Base-by-base conservation (phyloP, 257 asterid species). In the Mentha longifolia region DNA sequence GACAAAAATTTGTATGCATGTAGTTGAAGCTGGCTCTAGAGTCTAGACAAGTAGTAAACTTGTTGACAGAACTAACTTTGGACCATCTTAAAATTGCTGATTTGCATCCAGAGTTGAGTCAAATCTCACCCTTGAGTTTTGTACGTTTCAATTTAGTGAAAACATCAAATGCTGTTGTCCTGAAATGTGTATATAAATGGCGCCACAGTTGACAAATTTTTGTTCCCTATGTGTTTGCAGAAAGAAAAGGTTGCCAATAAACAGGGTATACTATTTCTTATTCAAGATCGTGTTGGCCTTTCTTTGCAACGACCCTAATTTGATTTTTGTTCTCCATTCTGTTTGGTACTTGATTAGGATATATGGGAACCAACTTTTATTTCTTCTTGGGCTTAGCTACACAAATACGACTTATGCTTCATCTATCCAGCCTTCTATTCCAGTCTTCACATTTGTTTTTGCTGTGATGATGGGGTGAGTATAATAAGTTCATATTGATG, bases 351-450 rank as follows among this genome's bases (percentile, higher is more conserved):
- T 70, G 43, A 59, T 31, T 80, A 91, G 98, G 87, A 81, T 93
- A 73, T 93, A 89, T 1, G 95, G 94, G 30, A 91, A 91, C 89
- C 98, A 93, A 56, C 94, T 93, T 68, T 76, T 93, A 84, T 93
- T 93, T 88, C 92, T 93, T 75, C 74, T 89, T 62, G 98, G 97
- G 71, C 97, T 93, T 72, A 88, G 91, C 76, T 91, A 86, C 82
- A 93, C 97, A 16, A 91, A 83, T 84, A 97, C 98, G 9, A 70
- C 95, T 62, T 93, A 93, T 65, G 98, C 98, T 79, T 96, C 98
- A 61, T 97, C 97, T 15, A 73, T 88, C 60, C 97, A 92, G 74
- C 97, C 98, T 74, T 81, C 99, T 49, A 86, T 88, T 74, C 98
- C 97, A 61, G 96, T 92, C 47, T 89, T 92, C 47, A 94, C 98